Conservation (phyloP, 1,284 basidiomycete species). For the Moesziomyces sp. region DNA sequence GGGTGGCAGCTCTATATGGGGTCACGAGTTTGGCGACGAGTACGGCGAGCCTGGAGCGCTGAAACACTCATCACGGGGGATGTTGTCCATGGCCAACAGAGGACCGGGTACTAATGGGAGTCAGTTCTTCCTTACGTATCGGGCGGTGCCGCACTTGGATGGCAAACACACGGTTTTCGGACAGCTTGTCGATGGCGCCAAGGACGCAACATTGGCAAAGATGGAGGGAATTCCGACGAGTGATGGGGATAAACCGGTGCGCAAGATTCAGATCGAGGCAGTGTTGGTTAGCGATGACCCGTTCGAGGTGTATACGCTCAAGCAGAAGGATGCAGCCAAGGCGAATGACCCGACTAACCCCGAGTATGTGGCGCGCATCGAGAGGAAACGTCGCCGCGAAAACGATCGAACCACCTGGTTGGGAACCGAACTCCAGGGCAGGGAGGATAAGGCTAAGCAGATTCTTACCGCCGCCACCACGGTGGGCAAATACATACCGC, state of each 20-base stretch:
- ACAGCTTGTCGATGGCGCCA: conserved; percentile 87
- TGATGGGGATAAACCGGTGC: conserved; percentile 84
- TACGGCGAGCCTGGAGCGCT: conserved; percentile 71
- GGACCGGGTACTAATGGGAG: conserved; percentile 62
- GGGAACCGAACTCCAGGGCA: conserved; percentile 28
- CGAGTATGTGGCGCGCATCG: conserved; percentile 42
- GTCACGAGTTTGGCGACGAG: conserved; percentile 93
- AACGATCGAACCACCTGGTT: conserved; percentile 64
- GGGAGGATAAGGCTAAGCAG: neutral
- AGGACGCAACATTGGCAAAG: conserved; percentile 77
- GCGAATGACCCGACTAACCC: conserved; percentile 48
- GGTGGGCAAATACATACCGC: conserved; percentile 38
- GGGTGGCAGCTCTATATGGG: conserved; percentile 94
- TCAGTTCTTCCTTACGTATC: conserved; percentile 63
- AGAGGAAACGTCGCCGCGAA: conserved; percentile 59
- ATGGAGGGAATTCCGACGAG: conserved; percentile 84
- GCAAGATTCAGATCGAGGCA: conserved; percentile 75
- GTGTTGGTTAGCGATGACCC: conserved; percentile 59
- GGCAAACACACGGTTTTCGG: conserved; percentile 96
- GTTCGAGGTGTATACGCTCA: conserved; percentile 54
- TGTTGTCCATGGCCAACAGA: conserved; percentile 65
- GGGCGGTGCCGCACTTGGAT: conserved; percentile 75
- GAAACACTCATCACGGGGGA: conserved; percentile 56
- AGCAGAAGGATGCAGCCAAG: conserved; percentile 21
- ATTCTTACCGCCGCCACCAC: conserved; percentile 5